Base-by-base conservation (phyloP, 1,139 yeast genomes). In the Blastobotrys serpentis region DNA sequence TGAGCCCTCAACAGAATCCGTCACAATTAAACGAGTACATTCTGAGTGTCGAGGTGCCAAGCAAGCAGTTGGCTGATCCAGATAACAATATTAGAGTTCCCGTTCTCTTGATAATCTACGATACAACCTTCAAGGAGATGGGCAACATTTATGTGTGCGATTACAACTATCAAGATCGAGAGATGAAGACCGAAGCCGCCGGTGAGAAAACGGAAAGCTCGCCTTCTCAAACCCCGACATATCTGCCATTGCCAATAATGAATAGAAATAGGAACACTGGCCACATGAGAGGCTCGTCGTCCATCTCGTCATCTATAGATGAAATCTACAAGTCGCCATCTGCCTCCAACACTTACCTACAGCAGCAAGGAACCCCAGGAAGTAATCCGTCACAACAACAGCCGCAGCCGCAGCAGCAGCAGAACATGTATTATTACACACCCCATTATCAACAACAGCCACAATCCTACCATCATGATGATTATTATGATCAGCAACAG, bases 1-100 rank as follows among this genome's bases (percentile, higher is more conserved):
- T 36, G 25, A 8, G 14, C 22, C 40, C 40, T 10, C 40, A 36
- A 25, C 40, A 36, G 25, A 36, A 36, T 14, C 40, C 40, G 23
- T 19, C 19, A 13, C 40, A 36, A 36, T 36, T 36, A 36, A 47
- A 51, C 41, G 55, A 57, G 38, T 54, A 43, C 44, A 38, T 47
- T 8, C 46, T 57, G 14, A 47, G 53, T 11, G 49, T 50, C 8
- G 52, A 53, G 33, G 58, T 57, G 18, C 61, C 61, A 22, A 38
- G 52, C n/a, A 40, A 49, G 38, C 44, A 45, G 23, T 29, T 49
- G 17, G 52, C 56, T 3, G 57, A 46, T 16, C 48, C 38, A 7
- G 34, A 39, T 5, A 30, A 47, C 25, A 25, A 18, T 33, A 13
- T 18, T n/a, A 32, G 39, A 5, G 40, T 19, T 14, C 21, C 34